phyloP scores from a whole-genome alignment of 305 asterid genomes.

The Fraxinus velutina region DNA sequence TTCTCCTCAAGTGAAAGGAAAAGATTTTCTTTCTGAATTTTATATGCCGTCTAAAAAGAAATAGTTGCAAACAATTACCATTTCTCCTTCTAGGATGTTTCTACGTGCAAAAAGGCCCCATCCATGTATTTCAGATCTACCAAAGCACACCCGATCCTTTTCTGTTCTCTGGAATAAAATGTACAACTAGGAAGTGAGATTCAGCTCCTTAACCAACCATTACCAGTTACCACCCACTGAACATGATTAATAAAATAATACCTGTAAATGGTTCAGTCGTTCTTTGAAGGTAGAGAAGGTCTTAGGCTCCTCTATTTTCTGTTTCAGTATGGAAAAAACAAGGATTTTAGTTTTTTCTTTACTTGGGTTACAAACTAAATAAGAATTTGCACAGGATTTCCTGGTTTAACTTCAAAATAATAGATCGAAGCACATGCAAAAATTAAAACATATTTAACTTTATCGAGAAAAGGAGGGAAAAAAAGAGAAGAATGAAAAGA shows the following conservation, averaged over 20 bases:
- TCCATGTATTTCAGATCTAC: conserved; percentile 91
- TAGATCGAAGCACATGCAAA: neutral
- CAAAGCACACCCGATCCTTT: conserved; percentile 89
- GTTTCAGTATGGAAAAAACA: conserved; percentile 31
- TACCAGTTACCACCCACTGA: neutral
- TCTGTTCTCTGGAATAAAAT: conserved; percentile 71
- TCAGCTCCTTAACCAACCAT: conserved; percentile 17
- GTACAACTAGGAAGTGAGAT: conserved; percentile 27
- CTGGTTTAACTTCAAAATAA: neutral
- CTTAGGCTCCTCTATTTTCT: conserved; percentile 67
- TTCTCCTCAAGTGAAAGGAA: neutral
- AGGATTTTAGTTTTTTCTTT: conserved; percentile 12
- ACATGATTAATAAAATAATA: conserved; percentile 28
- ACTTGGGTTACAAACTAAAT: neutral
- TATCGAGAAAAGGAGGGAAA: conserved; percentile 1
- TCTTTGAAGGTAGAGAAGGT: conserved; percentile 77
- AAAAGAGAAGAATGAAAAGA: conserved; percentile 6
- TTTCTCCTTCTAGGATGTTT: conserved; percentile 87
- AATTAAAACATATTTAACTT: conserved; percentile 8
- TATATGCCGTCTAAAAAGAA: neutral
- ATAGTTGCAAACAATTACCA: conserved; percentile 45
- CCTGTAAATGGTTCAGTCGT: conserved; percentile 91
- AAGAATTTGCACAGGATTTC: neutral
- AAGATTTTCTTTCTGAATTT: neutral
- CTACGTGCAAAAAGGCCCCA: conserved; percentile 98